These are phyloP conservation scores for Cladosporium sphaerospermum DNA, from an alignment of 2,329 filamentous ascomycete genomes.

Conservation along the genomic window DNA sequence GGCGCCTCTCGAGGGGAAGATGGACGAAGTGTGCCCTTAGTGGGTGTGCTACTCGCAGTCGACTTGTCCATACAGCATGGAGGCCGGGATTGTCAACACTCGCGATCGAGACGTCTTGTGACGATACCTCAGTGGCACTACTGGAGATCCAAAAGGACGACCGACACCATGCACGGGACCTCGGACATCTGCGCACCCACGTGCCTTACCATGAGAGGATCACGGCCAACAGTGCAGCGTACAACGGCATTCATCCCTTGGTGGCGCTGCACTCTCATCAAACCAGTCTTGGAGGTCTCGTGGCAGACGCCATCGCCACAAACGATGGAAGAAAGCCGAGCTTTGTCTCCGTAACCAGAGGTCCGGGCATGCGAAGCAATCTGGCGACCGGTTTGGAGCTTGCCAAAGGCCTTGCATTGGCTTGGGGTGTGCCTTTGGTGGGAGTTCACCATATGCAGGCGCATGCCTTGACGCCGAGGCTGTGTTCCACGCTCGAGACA, in stretches of 20 bases:
- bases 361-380: constrained; percentile 80
- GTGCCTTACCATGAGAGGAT: constrained; percentile 70
- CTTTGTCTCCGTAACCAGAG: constrained; percentile 81
- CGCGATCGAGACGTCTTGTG: constrained; percentile 80
- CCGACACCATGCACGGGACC: neutral
- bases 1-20: neutral
- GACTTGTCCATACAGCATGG: neutral
- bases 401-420: constrained; percentile 79
- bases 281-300: constrained; percentile 59
- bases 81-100: constrained; percentile 43
- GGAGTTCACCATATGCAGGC: constrained; percentile 97
- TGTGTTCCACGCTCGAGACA: constrained; percentile 38
- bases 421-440: constrained; percentile 75
- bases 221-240: constrained; percentile 70
- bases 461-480: constrained; percentile 79
- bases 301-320: constrained; percentile 33
- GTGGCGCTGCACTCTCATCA: constrained; percentile 71
- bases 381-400: constrained; percentile 72
- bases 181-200: constrained; percentile 3
- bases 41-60: neutral
- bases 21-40: neutral
- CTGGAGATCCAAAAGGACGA: constrained; percentile 48
- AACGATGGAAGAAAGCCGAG: constrained; percentile 53
- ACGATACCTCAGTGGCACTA: constrained; percentile 86
- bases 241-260: constrained; percentile 73